A percentile compares a stretch with the other conserved stretches of the same genome.
phyloP scores from a whole-genome alignment of 306 rosid species.

The Ammopiptanthus mongolicus region DNA sequence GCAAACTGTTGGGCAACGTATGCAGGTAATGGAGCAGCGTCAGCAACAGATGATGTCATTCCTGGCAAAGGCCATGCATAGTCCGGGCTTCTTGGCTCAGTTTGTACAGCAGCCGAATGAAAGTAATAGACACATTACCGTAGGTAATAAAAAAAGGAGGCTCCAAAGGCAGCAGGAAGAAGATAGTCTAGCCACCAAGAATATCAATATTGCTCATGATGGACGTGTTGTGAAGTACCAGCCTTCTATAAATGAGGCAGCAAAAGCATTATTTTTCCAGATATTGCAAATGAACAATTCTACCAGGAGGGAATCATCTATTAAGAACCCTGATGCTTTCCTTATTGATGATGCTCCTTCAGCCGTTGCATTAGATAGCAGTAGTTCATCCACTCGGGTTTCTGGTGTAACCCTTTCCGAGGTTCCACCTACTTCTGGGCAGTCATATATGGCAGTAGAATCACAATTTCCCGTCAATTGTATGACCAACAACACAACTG shows the following conservation, averaged over 20 bases:
- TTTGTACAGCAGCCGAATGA: constrained; percentile 59
- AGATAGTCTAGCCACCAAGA: constrained; percentile 25
- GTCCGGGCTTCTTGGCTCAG: constrained; percentile 50
- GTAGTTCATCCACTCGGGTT: constrained; percentile 28
- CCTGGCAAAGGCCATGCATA: constrained; percentile 59
- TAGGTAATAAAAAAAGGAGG: constrained; percentile 51
- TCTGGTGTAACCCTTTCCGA: constrained; percentile 49
- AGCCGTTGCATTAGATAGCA: constrained; percentile 23
- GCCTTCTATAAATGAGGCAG: constrained; percentile 59
- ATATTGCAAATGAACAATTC: constrained; percentile 47
- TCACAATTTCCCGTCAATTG: constrained; percentile 21
- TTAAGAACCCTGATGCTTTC: constrained; percentile 39
- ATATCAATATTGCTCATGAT: constrained; percentile 28
- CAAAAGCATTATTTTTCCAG: constrained; percentile 47
- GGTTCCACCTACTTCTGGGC: constrained; percentile 40
- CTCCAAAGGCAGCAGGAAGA: constrained; percentile 50
- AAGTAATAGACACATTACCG: constrained; percentile 33
- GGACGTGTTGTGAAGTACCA: constrained; percentile 53
- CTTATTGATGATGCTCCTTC: constrained; percentile 40
- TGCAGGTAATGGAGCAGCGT: constrained; percentile 65
- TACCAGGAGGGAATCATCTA: constrained; percentile 35
- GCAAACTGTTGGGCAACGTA: constrained; percentile 52
- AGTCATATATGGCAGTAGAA: constrained; percentile 22
- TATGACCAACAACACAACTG: constrained; percentile 20
- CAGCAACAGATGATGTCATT: constrained; percentile 69